Evolutionary conservation across 139 green algal species (phyloP).

Genomic region (Chlamydomonas schloesseri): DNA sequence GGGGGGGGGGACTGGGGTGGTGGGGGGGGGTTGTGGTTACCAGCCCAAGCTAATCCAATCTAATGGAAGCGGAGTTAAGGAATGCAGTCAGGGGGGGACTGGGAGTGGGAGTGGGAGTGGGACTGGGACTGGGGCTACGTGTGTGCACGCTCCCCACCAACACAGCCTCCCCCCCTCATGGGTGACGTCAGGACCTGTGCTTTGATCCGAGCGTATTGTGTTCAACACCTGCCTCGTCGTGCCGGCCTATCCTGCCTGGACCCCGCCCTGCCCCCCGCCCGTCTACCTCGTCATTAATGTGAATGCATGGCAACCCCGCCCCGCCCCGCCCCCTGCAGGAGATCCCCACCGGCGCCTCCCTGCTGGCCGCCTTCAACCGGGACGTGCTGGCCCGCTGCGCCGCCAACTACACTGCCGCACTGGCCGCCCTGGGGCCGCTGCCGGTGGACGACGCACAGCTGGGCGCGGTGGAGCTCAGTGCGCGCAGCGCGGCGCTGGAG

Average conservation of each 20-base stretch:
- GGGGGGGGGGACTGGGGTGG: background rate
- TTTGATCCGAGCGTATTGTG: too few species aligned
- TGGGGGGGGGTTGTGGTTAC: too few species aligned
- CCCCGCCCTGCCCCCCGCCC: too few species aligned
- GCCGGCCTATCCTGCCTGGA: too few species aligned
- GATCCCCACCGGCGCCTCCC: conserved; percentile 58
- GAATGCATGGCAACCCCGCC: background rate
- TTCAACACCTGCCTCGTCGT: too few species aligned
- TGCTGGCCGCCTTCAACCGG: conserved; percentile 70
- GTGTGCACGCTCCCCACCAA: too few species aligned
- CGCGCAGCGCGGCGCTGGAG: conserved; percentile 22
- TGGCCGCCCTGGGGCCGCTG: conserved; percentile 56
- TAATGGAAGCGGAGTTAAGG: background rate
- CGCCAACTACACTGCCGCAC: conserved; percentile 27
- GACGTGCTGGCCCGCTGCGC: conserved; percentile 49
- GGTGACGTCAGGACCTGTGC: too few species aligned
- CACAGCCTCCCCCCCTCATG: too few species aligned
- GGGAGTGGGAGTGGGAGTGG: background rate
- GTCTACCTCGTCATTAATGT: too few species aligned
- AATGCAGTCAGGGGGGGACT: background rate
- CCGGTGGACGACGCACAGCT: conserved; percentile 66
- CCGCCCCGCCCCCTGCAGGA: conserved; percentile 35
- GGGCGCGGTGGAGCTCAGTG: conserved; percentile 19
- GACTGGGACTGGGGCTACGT: background rate
- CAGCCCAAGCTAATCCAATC: too few species aligned